Evolutionary conservation across 1,284 basidiomycete genomes (phyloP).

Genomic region (Cryptococcus deneoformans): DNA sequence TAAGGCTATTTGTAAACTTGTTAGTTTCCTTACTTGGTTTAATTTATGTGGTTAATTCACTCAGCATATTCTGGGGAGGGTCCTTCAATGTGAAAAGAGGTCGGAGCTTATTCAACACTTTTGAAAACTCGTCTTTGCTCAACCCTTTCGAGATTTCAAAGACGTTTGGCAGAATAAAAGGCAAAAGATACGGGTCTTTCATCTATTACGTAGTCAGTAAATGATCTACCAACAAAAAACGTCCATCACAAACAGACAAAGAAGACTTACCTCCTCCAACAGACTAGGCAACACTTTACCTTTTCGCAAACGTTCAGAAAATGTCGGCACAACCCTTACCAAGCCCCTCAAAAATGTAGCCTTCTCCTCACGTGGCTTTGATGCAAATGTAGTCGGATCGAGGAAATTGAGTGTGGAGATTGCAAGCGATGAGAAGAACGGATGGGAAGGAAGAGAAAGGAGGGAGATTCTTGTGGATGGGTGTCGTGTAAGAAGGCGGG

Average conservation of each 20-base stretch:
- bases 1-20: slow-evolving; percentile 52
- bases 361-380: slow-evolving; percentile 92
- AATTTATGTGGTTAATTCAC: slow-evolving; percentile 20
- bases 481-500: slow-evolving; percentile 73
- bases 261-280: slow-evolving; percentile 73
- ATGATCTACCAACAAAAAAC: too few species aligned
- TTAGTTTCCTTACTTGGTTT: not conserved
- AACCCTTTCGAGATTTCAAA: slow-evolving; percentile 83
- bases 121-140: slow-evolving; percentile 75
- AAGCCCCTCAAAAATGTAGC: slow-evolving; percentile 94
- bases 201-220: slow-evolving; percentile 56
- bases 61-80: slow-evolving; percentile 95
- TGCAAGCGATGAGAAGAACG: slow-evolving; percentile 95
- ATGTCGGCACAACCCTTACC: slow-evolving; percentile 73
- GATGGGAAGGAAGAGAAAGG: slow-evolving; percentile 66
- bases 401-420: slow-evolving; percentile 97
- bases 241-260: not conserved
- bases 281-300: slow-evolving; percentile 92
- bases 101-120: slow-evolving; percentile 76
- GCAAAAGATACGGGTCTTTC: slow-evolving; percentile 87
- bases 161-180: slow-evolving; percentile 98
- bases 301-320: slow-evolving; percentile 80
- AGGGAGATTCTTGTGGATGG: slow-evolving; percentile 64
- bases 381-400: slow-evolving; percentile 90
- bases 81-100: slow-evolving; percentile 90